These are phyloP conservation scores for Fonsecaea erecta DNA, from an alignment of 2,329 filamentous ascomycete species.

Conservation along the genomic window DNA sequence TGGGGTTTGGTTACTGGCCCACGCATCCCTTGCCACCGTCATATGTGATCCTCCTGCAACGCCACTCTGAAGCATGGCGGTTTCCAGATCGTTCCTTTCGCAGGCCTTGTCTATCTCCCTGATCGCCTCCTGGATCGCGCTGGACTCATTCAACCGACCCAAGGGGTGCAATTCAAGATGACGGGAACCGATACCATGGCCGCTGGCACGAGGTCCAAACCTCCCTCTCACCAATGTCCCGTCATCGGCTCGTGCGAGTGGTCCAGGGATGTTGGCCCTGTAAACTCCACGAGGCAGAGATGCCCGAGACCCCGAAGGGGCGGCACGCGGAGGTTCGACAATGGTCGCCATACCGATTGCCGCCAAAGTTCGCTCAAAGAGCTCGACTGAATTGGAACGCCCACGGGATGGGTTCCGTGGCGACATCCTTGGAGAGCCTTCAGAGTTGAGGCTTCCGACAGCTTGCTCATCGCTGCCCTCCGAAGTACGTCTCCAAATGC, in stretches of 20 bases:
- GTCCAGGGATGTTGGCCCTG: conserved; percentile 33
- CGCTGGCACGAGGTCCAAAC: conserved; percentile 48
- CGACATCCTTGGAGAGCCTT: conserved; percentile 3
- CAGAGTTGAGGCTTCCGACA: neutral
- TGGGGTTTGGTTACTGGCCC: neutral
- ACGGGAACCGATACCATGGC: conserved; percentile 45
- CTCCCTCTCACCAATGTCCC: conserved; percentile 48
- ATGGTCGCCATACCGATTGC: conserved; percentile 43
- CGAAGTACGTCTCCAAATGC: conserved; percentile 14
- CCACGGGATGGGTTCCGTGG: conserved; percentile 8
- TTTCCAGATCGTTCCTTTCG: conserved; percentile 15
- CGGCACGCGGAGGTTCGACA: conserved; percentile 30
- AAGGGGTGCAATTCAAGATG: conserved; percentile 32
- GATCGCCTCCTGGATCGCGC: conserved; percentile 22
- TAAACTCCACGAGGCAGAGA: conserved; percentile 29
- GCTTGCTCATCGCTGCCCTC: conserved; percentile 21
- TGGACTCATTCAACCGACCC: conserved; percentile 12
- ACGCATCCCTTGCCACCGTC: neutral
- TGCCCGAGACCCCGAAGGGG: conserved; percentile 10
- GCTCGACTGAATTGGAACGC: conserved; percentile 22
- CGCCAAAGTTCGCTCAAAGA: conserved; percentile 40
- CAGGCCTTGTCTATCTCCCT: conserved; percentile 30
- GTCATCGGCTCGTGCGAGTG: conserved; percentile 47
- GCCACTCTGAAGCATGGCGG: neutral
- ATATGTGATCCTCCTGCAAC: neutral